phyloP scores from a whole-genome alignment of 2,329 filamentous ascomycete genomes.

The Claviceps sp. region DNA sequence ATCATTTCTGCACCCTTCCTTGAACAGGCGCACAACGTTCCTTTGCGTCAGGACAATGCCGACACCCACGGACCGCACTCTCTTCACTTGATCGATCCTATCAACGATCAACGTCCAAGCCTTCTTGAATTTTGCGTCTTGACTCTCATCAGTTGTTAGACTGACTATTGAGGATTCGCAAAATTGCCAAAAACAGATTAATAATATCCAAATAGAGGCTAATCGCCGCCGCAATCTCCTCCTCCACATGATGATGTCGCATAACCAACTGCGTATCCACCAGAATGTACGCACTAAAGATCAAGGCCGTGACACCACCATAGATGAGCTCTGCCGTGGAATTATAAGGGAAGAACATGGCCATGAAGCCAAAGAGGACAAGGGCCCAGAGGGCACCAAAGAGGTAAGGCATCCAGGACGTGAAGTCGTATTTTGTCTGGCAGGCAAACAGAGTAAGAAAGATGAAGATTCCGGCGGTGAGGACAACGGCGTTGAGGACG shows the following conservation, averaged over 20 bases:
- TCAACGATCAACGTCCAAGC: too few species aligned
- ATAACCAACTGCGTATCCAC: conserved; percentile 94
- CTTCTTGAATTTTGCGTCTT: not conserved
- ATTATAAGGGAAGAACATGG: conserved; percentile 73
- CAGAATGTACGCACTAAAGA: conserved; percentile 91
- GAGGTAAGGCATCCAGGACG: conserved; percentile 89
- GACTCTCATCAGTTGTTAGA: conserved; percentile 59
- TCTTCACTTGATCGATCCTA: too few species aligned
- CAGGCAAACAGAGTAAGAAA: conserved; percentile 80
- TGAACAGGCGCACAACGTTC: too few species aligned
- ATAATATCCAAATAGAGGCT: conserved; percentile 92
- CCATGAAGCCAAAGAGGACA: conserved; percentile 86
- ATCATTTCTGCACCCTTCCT: too few species aligned
- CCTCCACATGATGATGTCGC: conserved; percentile 92
- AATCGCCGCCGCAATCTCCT: conserved; percentile 92
- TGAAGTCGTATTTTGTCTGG: conserved; percentile 98
- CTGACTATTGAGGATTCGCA: conserved; percentile 93
- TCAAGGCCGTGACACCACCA: conserved; percentile 64
- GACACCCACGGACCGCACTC: too few species aligned
- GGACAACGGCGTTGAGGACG: conserved; percentile 78
- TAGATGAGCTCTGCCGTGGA: conserved; percentile 78
- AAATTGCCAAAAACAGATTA: conserved; percentile 91
- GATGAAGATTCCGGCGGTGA: conserved; percentile 74
- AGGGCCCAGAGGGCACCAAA: conserved; percentile 84
- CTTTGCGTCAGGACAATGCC: too few species aligned